Percentiles rank a stretch among this genome's conserved stretches.
These are phyloP conservation scores for Dioscorea zingiberensis DNA, from an alignment of 106 monocot species.

Conservation along the genomic window DNA sequence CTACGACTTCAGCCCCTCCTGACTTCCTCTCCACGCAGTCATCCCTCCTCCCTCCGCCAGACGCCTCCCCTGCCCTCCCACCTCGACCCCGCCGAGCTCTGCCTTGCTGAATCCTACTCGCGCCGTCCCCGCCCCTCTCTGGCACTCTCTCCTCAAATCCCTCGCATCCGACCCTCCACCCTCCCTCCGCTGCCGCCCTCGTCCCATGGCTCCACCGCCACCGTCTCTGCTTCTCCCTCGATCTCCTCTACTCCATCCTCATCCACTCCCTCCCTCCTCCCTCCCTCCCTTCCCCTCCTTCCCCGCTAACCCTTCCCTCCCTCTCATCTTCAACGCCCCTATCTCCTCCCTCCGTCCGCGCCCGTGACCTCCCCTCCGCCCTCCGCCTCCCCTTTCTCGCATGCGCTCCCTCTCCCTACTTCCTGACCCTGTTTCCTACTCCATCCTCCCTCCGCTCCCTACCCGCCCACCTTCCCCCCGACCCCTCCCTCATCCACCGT, in stretches of 20 bases:
- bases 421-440: slow-evolving; percentile 67
- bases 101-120: slow-evolving; percentile 42
- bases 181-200: slow-evolving; percentile 50
- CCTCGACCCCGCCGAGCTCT: slow-evolving; percentile 25
- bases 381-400: slow-evolving; percentile 41
- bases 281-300: slow-evolving; percentile 13
- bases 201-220: slow-evolving; percentile 62
- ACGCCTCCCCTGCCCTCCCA: slow-evolving; percentile 6
- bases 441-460: slow-evolving; percentile 64
- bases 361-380: slow-evolving; percentile 44
- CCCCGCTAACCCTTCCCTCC: slow-evolving; percentile 36
- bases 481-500: slow-evolving; percentile 37
- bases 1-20: slow-evolving; percentile 49
- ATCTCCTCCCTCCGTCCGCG: slow-evolving; percentile 57
- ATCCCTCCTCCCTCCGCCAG: background rate
- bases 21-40: slow-evolving; percentile 23
- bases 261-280: slow-evolving; percentile 57
- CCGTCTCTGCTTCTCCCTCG: slow-evolving; percentile 72
- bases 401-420: slow-evolving; percentile 49
- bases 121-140: slow-evolving; percentile 42
- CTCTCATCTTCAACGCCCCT: slow-evolving; percentile 76
- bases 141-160: slow-evolving; percentile 47
- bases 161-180: slow-evolving; percentile 37
- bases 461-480: slow-evolving; percentile 39
- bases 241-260: slow-evolving; percentile 81